phyloP scores from a whole-genome alignment of 192 early-diverging fungal genomes.

The Rhizophagus sp. region DNA sequence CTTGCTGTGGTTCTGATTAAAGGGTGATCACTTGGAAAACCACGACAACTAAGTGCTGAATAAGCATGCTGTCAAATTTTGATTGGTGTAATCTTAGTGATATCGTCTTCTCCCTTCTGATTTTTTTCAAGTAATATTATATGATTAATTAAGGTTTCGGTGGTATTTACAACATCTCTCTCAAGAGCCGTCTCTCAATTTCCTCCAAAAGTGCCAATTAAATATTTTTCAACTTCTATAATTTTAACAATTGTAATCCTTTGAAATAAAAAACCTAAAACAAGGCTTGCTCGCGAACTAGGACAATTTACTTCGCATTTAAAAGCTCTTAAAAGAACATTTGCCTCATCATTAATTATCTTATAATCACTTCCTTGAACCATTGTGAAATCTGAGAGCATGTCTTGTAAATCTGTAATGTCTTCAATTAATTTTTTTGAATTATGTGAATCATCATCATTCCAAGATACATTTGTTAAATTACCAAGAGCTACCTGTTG shows the following conservation, averaged over 20 bases:
- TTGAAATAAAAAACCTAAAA: too few relatives aligned
- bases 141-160: too few relatives aligned
- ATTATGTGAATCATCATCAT: background rate
- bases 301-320: too few relatives aligned
- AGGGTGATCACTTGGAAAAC: background rate
- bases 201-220: too few relatives aligned
- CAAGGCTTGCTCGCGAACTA: too few relatives aligned
- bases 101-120: background rate
- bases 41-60: background rate
- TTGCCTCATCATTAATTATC: too few relatives aligned
- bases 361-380: too few relatives aligned
- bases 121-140: background rate
- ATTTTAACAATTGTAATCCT: too few relatives aligned
- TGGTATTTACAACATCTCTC: too few relatives aligned
- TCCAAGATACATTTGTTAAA: background rate
- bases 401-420: constrained; percentile 2
- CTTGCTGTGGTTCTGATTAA: background rate
- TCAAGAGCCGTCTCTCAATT: too few relatives aligned
- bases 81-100: background rate
- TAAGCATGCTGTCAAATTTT: constrained; percentile 13
- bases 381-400: constrained; percentile 8
- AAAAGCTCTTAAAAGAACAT: too few relatives aligned
- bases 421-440: background rate
- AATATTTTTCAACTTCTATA: too few relatives aligned
- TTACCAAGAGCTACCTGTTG: background rate